A percentile compares a stretch with the other conserved stretches of the same genome.
Conservation (phyloP, 805 yeast species). For the Kodamaea neixiangensis region DNA sequence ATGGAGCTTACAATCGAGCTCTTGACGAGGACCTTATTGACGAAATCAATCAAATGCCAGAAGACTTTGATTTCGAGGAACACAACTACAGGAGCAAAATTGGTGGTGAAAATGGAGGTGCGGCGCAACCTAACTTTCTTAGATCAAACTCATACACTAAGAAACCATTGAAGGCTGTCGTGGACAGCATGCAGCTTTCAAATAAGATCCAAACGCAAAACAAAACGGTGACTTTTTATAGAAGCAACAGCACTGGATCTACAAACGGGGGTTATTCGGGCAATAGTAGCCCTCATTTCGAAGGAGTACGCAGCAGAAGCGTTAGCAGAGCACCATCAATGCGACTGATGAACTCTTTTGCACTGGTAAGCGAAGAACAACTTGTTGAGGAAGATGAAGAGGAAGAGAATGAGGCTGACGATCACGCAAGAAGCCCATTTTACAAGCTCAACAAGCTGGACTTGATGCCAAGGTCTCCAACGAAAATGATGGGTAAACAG, state of each 20-base stretch:
- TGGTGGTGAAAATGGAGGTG: neutral
- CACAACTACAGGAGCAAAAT: slow-evolving; percentile 15
- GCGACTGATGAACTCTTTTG: slow-evolving; percentile 22
- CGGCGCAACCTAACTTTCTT: slow-evolving; percentile 17
- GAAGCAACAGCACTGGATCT: slow-evolving; percentile 25
- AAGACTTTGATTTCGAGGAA: slow-evolving; percentile 43
- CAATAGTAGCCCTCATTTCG: slow-evolving; percentile 9
- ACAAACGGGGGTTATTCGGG: slow-evolving; percentile 1
- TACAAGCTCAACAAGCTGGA: neutral
- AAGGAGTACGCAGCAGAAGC: slow-evolving; percentile 18
- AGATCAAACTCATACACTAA: slow-evolving; percentile 43
- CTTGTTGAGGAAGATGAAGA: slow-evolving; percentile 22
- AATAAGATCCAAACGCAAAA: slow-evolving; percentile 39
- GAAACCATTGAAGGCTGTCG: slow-evolving; percentile 31
- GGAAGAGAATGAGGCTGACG: slow-evolving; percentile 1
- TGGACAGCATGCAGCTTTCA: slow-evolving; percentile 23
- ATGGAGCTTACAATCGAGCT: neutral
- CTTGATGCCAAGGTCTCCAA: neutral
- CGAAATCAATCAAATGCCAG: slow-evolving; percentile 53
- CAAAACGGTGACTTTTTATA: slow-evolving; percentile 46
- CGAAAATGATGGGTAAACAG: slow-evolving; percentile 1
- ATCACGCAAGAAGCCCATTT: neutral
- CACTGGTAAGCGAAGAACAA: slow-evolving; percentile 26
- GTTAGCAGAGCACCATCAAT: slow-evolving; percentile 32
- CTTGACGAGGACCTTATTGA: slow-evolving; percentile 45